Evolutionary conservation across 179 eudicot species (phyloP), one percentile per base, ranked within the genome.

Genomic region (Pouteria campechiana): DNA sequence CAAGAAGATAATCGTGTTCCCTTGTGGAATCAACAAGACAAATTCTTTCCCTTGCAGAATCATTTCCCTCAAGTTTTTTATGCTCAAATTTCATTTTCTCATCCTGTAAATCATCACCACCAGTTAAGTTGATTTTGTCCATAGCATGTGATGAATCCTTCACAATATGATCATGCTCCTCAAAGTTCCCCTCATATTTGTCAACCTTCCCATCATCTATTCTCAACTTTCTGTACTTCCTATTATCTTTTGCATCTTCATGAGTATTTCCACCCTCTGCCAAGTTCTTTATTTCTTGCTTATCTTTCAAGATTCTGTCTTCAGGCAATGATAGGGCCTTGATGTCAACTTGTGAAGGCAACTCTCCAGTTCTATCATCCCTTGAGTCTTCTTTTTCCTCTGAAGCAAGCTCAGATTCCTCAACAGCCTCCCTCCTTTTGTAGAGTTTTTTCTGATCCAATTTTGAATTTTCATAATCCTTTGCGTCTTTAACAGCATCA

Each of bases 181-280:
- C 52, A 29, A 17, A 12, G 23, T 25, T 32, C 50, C 63, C 69
- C 48, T 70, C 74, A 50, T 62, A 46, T 55, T 57, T 48, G n/a
- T 35, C 62, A 55, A 53, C 37, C 64, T 25, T 62, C 29, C 17
- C 56, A 46, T 47, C 57, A 33, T 53, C 46, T 55, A 15, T 43
- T 35, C 52, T 53, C 27, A 57, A 35, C 40, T 61, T 63, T 44
- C 50, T 55, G 49, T 37, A 45, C n/a, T 37, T 52, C 38, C 37
- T 44, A 63, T 60, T 54, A 37, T 32, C 60, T 43, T 17, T 48
- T 21, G 29, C 54, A 52, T 48, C 18, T 21, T 60, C 62, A 31
- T 0, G 52, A 44, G 18, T 88, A 73, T 41, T 55, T 65, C 32
- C 94, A 80, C 65, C 77, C 64, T 17, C 81, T 78, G 28, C 35